Conservation (phyloP, 2,329 filamentous ascomycete species). For the Salinomyces thailandicus region DNA sequence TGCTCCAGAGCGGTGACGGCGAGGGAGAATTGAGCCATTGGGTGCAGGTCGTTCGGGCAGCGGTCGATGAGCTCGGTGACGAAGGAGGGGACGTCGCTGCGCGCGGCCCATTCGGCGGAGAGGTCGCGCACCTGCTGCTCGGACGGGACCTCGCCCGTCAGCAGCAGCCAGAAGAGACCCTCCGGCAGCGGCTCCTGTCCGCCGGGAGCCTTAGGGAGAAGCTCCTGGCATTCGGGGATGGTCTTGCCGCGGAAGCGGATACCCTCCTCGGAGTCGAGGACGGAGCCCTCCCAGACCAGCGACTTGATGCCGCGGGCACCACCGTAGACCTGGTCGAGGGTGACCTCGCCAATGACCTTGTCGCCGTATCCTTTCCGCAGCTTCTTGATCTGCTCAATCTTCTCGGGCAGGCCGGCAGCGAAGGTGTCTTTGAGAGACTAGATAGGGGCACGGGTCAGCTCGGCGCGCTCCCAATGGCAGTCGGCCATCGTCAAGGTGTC, state of each 20-base stretch:
- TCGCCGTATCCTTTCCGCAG: slow-evolving; percentile 93
- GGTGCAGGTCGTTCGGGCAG: slow-evolving; percentile 97
- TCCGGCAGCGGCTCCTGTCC: slow-evolving; percentile 95
- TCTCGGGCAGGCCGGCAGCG: slow-evolving; percentile 85
- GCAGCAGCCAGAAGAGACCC: slow-evolving; percentile 98
- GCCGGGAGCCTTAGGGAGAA: slow-evolving; percentile 93
- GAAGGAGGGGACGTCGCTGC: slow-evolving; percentile 93
- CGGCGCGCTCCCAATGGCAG: not conserved
- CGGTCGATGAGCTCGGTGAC: slow-evolving; percentile 99
- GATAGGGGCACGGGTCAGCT: slow-evolving; percentile 17
- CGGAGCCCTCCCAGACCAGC: slow-evolving; percentile 96
- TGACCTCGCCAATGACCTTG: slow-evolving; percentile 95
- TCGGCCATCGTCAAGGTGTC: not conserved
- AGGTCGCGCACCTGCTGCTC: slow-evolving; percentile 98
- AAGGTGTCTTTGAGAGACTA: slow-evolving; percentile 98
- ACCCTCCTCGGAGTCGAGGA: slow-evolving; percentile 96
- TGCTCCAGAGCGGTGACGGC: slow-evolving; percentile 97
- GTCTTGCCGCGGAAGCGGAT: slow-evolving; percentile 99
- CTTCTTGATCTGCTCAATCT: slow-evolving; percentile 99
- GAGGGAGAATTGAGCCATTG: slow-evolving; percentile 98
- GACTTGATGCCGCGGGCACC: slow-evolving; percentile 98
- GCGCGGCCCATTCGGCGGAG: slow-evolving; percentile 96
- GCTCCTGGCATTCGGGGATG: slow-evolving; percentile 95
- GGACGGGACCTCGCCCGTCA: slow-evolving; percentile 93
- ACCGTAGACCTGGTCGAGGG: slow-evolving; percentile 97